Evolutionary conservation across 2,329 filamentous ascomycete species (phyloP).

Genomic region (Cercospora sp.): DNA sequence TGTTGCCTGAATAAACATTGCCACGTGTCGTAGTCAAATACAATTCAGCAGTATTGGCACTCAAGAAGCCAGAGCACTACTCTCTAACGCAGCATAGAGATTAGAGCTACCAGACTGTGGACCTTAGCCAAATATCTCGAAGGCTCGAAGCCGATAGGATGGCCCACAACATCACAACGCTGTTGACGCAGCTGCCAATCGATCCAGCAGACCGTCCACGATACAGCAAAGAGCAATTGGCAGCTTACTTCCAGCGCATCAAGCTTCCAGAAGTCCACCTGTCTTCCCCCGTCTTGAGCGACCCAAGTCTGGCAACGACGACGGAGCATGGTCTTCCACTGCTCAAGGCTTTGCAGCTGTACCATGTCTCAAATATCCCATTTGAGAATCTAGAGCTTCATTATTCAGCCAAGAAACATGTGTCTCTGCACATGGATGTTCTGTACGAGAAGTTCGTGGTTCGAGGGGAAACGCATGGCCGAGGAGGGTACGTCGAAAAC

Average conservation of each 20-base stretch:
- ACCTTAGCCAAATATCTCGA: neutral
- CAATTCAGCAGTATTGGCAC: neutral
- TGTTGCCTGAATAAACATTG: neutral
- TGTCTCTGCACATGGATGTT: slow-evolving; percentile 52
- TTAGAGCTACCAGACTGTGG: neutral
- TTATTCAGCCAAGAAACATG: slow-evolving; percentile 50
- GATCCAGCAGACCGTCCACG: slow-evolving; percentile 25
- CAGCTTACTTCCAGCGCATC: slow-evolving; percentile 30
- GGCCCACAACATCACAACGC: slow-evolving; percentile 21
- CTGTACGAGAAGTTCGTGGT: slow-evolving; percentile 57
- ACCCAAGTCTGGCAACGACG: slow-evolving; percentile 25
- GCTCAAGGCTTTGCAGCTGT: slow-evolving; percentile 31
- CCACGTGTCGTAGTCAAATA: neutral
- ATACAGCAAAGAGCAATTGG: slow-evolving; percentile 28
- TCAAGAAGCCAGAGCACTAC: neutral
- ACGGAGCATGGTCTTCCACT: slow-evolving; percentile 33
- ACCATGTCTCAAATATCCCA: slow-evolving; percentile 52
- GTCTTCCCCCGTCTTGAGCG: slow-evolving; percentile 21
- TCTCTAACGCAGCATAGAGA: neutral
- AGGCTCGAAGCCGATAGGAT: slow-evolving; percentile 12
- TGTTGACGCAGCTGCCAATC: slow-evolving; percentile 25
- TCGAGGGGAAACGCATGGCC: slow-evolving; percentile 37
- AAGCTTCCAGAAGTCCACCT: slow-evolving; percentile 23
- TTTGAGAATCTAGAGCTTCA: slow-evolving; percentile 61
- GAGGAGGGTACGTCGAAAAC: slow-evolving; percentile 49